Evolutionary conservation across 768 basidiomycete genomes (phyloP).

Genomic region (Boletus reticuloceps): DNA sequence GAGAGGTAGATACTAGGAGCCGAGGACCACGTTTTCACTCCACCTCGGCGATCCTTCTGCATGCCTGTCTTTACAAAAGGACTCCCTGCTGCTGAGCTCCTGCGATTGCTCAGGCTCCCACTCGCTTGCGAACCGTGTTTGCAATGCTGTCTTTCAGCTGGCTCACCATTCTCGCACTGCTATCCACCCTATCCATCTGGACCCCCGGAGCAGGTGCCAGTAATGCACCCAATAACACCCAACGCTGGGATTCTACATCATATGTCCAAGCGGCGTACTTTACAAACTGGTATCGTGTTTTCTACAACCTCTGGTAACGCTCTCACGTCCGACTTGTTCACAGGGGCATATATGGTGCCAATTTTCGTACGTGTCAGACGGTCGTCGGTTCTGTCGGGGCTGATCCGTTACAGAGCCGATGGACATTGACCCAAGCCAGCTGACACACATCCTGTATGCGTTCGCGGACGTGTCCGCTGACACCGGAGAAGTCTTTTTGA

Average conservation of each 20-base stretch:
- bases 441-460: constrained; percentile 79
- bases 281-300: too few species aligned
- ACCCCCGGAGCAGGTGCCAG: neutral
- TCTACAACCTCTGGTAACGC: too few species aligned
- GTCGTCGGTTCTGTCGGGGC: too few species aligned
- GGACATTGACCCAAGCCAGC: constrained; percentile 51
- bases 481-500: constrained; percentile 61
- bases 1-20: neutral
- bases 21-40: constrained; percentile 11
- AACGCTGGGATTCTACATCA: constrained; percentile 7
- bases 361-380: too few species aligned
- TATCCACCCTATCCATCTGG: constrained; percentile 11
- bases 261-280: too few species aligned
- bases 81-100: neutral
- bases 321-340: too few species aligned
- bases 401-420: constrained; percentile 49
- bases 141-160: neutral
- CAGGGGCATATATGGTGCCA: too few species aligned
- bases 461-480: constrained; percentile 71
- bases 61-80: constrained; percentile 16
- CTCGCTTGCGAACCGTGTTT: too few species aligned
- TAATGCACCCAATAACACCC: constrained; percentile 5
- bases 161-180: constrained; percentile 5
- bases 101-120: neutral
- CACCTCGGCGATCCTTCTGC: constrained; percentile 5